Conservation (phyloP, 805 yeast species). For the Monosporozyma yasuniensis region DNA sequence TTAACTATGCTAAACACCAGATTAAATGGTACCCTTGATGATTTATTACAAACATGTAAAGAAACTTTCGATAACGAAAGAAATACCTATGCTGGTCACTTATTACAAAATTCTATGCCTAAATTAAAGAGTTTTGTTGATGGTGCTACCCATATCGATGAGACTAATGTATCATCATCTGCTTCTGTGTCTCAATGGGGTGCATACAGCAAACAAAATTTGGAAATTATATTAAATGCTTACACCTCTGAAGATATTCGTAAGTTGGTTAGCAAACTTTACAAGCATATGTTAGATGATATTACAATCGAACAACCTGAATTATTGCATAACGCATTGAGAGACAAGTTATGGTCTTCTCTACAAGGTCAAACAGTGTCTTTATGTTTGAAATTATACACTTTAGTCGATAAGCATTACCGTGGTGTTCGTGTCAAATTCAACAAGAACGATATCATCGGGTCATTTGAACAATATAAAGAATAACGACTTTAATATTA, state of each 20-base stretch:
- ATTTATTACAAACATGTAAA: conserved; percentile 17
- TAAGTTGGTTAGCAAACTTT: conserved; percentile 45
- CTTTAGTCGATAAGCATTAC: conserved; percentile 48
- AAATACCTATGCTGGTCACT: conserved; percentile 38
- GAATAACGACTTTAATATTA: too few relatives aligned
- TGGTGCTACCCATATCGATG: conserved; percentile 46
- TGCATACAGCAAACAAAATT: conserved; percentile 51
- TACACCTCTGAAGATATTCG: conserved; percentile 54
- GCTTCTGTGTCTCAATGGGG: conserved; percentile 49
- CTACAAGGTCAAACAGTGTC: conserved; percentile 55
- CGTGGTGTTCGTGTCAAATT: conserved; percentile 44
- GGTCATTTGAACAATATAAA: conserved; percentile 38
- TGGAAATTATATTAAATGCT: conserved; percentile 47
- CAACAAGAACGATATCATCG: conserved; percentile 46
- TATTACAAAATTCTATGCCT: conserved; percentile 51
- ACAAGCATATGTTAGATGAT: conserved; percentile 48
- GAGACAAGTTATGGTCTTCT: conserved; percentile 60
- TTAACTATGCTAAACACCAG: conserved; percentile 20
- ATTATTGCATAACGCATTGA: conserved; percentile 34
- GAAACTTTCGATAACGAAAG: conserved; percentile 25
- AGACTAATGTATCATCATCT: conserved; percentile 19
- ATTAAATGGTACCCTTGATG: conserved; percentile 14
- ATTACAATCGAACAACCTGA: conserved; percentile 29
- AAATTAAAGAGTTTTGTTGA: conserved; percentile 57
- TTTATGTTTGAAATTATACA: conserved; percentile 45